These are phyloP conservation scores for Aspergillus quadricinctus DNA, from an alignment of 2,329 filamentous ascomycete genomes.

Conservation along the genomic window DNA sequence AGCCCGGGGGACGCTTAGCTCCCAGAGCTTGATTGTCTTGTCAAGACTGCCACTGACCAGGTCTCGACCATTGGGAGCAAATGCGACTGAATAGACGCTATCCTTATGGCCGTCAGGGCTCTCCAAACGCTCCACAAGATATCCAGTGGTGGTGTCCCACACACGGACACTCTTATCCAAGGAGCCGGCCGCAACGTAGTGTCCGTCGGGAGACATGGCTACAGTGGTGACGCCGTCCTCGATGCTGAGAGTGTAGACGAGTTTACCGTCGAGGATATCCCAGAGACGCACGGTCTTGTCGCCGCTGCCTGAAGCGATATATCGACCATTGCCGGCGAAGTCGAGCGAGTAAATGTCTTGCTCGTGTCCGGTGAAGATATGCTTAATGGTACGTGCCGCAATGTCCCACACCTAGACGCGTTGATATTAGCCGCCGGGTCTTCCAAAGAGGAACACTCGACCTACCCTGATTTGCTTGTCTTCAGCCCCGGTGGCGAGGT, in stretches of 20 bases:
- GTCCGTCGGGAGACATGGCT: constrained; percentile 91
- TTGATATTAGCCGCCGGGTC: not conserved
- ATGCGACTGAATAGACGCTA: constrained; percentile 93
- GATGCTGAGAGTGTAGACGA: constrained; percentile 81
- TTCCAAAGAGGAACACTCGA: not conserved
- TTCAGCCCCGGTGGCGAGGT: constrained; percentile 91
- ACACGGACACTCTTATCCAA: constrained; percentile 97
- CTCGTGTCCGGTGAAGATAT: constrained; percentile 93
- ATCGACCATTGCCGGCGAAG: constrained; percentile 87
- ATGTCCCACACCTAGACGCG: constrained; percentile 85
- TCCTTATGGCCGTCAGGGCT: constrained; percentile 94
- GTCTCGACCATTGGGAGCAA: constrained; percentile 87
- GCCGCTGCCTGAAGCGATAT: constrained; percentile 92
- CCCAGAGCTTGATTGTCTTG: constrained; percentile 99
- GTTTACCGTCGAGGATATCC: constrained; percentile 83
- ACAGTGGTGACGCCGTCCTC: constrained; percentile 98
- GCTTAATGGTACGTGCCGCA: constrained; percentile 72
- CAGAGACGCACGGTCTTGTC: constrained; percentile 92
- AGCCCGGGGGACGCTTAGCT: constrained; percentile 68
- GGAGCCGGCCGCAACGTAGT: constrained; percentile 89
- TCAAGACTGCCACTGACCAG: constrained; percentile 93
- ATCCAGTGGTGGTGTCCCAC: constrained; percentile 85
- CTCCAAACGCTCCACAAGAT: constrained; percentile 85
- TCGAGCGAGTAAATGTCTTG: constrained; percentile 98
- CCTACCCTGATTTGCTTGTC: constrained; percentile 93